Evolutionary conservation across 441 rosid species (phyloP), one percentile per base, ranked within the genome.

Genomic region (Raphanus hybrid): DNA sequence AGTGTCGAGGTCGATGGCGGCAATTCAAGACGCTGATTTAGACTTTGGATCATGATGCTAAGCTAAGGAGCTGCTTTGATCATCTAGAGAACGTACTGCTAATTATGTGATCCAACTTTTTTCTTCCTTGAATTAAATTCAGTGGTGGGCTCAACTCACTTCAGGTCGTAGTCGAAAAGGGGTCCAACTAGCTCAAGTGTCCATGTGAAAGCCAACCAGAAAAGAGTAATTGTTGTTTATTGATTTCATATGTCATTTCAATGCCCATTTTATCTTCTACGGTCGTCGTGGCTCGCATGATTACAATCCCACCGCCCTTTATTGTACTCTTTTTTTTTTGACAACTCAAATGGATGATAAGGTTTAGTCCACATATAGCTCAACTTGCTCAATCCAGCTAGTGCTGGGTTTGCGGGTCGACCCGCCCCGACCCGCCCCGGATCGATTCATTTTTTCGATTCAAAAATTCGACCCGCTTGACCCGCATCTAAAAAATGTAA

Each of bases 181-280:
- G 70, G 64, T 41, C 64, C 32, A 15, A 23, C 23, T 23, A 23
- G 70, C n/a, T 45, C 26, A 41, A 68, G 73, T 54, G 20, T 14
- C 67, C 67, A 71, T 15, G 75, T 71, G 67, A 41, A 14, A 71
- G 67, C 58, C 80, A 76, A 54, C 70, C 6, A 37, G 35, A 70
- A 70, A 29, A 54, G 64, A 76, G 70, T 70, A 27, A 70, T 54
- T 76, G 69, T 15, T 52, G 29, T 57, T 57, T 50, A 69, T 70
- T 48, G 54, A 37, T 45, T 45, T 61, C 34, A 29, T 15, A 20
- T 60, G 63, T 63, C 69, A 50, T 52, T 15, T 52, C 58, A 54
- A 1, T 50, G 70, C 41, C 79, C 18, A 75, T 68, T 75, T 75
- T 43, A 27, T 67, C 11, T 67, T 67, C 37, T 15, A 75, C 67